Evolutionary conservation across 139 green algal species (phyloP).

Genomic region (Pedinophyceae sp.): DNA sequence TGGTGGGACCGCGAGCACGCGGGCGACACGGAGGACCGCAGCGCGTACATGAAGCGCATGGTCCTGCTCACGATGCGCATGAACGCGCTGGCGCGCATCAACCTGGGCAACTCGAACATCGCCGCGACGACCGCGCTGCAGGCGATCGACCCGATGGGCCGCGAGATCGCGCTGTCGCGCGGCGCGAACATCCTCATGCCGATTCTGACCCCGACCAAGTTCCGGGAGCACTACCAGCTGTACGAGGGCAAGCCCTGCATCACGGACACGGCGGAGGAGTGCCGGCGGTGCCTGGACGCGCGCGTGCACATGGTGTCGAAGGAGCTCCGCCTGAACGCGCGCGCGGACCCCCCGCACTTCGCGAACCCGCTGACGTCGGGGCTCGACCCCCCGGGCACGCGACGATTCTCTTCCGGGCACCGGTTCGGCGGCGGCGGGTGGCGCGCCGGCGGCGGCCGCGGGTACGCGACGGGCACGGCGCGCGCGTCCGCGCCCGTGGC

Average conservation of each 20-base stretch:
- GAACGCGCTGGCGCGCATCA: slow-evolving; percentile 41
- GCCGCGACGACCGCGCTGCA: slow-evolving; percentile 41
- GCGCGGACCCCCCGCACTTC: slow-evolving; percentile 33
- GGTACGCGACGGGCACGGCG: not conserved
- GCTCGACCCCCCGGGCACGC: not conserved
- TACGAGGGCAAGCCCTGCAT: slow-evolving; percentile 59
- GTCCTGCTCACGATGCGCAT: slow-evolving; percentile 40
- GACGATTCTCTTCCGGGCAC: not conserved
- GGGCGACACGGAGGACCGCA: slow-evolving; percentile 20
- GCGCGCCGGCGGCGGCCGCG: not conserved
- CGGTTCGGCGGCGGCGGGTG: not conserved
- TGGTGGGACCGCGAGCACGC: slow-evolving; percentile 22
- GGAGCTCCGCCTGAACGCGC: slow-evolving; percentile 10
- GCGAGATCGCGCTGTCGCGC: slow-evolving; percentile 37
- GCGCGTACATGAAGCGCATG: slow-evolving; percentile 36
- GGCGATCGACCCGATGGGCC: slow-evolving; percentile 39
- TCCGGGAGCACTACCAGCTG: slow-evolving; percentile 28
- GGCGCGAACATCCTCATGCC: slow-evolving; percentile 52
- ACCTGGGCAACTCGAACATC: slow-evolving; percentile 41
- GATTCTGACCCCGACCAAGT: slow-evolving; percentile 48
- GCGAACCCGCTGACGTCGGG: slow-evolving; percentile 9
- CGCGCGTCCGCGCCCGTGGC: not conserved
- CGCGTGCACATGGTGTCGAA: slow-evolving; percentile 35
- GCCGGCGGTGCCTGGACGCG: slow-evolving; percentile 36
- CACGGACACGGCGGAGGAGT: slow-evolving; percentile 49